Evolutionary conservation across 805 yeast genomes (phyloP).

Genomic region (Wickerhamomyces alni): DNA sequence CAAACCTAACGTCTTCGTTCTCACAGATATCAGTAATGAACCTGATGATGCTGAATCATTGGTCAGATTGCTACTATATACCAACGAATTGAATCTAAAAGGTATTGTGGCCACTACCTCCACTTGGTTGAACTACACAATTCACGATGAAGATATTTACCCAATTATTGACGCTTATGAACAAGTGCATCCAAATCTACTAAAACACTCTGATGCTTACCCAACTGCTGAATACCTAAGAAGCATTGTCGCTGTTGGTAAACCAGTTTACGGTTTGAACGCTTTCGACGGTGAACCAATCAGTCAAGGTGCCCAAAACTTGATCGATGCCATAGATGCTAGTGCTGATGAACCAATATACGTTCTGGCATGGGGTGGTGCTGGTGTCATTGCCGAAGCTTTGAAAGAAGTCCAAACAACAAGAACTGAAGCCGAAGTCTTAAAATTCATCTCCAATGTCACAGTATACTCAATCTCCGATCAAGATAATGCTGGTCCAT

Average conservation of each 20-base stretch:
- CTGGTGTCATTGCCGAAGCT: constrained; percentile 27
- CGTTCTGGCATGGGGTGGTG: constrained; percentile 28
- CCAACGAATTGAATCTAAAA: constrained; percentile 23
- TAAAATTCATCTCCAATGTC: constrained; percentile 14
- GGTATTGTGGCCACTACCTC: constrained; percentile 31
- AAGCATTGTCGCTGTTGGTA: constrained; percentile 21
- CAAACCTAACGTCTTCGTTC: constrained; percentile 24
- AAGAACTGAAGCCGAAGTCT: constrained; percentile 12
- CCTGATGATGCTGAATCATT: constrained; percentile 28
- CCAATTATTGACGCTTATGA: constrained; percentile 28
- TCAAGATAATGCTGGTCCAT: constrained; percentile 28
- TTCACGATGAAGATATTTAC: constrained; percentile 25
- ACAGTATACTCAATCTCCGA: constrained; percentile 26
- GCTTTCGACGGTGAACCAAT: constrained; percentile 15
- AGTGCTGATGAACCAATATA: constrained; percentile 14
- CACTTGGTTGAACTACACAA: constrained; percentile 25
- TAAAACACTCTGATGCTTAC: constrained; percentile 23
- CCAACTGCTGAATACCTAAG: constrained; percentile 24
- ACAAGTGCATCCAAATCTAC: constrained; percentile 19
- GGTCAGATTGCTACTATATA: constrained; percentile 25
- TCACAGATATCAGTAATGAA: constrained; percentile 27
- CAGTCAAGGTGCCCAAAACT: constrained; percentile 20
- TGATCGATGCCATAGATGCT: constrained; percentile 22
- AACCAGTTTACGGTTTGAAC: constrained; percentile 22
- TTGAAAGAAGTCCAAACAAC: constrained; percentile 18